A percentile compares a stretch with the other conserved stretches of the same genome.
phyloP scores from a whole-genome alignment of 768 basidiomycete species.

The Chalciporus chontae region DNA sequence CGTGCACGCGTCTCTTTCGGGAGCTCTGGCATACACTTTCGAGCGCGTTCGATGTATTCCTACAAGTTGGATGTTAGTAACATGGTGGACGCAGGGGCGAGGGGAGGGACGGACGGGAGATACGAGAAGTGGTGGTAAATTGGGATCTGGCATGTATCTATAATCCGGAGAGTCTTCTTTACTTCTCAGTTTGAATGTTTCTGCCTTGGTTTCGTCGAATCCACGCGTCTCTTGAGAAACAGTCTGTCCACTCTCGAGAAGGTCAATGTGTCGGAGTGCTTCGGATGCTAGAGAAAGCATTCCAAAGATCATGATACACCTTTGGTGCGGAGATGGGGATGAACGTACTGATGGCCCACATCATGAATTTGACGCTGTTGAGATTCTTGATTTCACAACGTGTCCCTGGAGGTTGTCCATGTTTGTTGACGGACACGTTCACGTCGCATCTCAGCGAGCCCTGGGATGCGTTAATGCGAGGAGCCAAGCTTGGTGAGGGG shows the following conservation, averaged over 20 bases:
- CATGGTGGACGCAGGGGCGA: background rate
- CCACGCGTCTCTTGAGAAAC: slow-evolving; percentile 88
- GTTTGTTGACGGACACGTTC: slow-evolving; percentile 84
- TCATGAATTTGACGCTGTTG: slow-evolving; percentile 84
- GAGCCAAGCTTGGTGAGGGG: background rate
- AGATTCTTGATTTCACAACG: slow-evolving; percentile 97
- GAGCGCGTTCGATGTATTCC: slow-evolving; percentile 58
- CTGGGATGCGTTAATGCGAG: slow-evolving; percentile 37
- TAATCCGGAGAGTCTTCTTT: slow-evolving; percentile 98
- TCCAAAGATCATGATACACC: too few relatives aligned
- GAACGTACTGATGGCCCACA: slow-evolving; percentile 74
- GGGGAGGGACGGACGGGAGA: slow-evolving; percentile 38
- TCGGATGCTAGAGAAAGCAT: slow-evolving; percentile 62
- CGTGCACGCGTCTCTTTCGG: slow-evolving; percentile 61
- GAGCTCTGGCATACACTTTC: slow-evolving; percentile 65
- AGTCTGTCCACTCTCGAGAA: slow-evolving; percentile 39
- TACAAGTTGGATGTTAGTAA: slow-evolving; percentile 26
- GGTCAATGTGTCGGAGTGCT: slow-evolving; percentile 69
- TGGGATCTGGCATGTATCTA: slow-evolving; percentile 97
- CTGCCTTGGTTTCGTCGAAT: slow-evolving; percentile 76
- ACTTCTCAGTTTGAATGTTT: slow-evolving; percentile 78
- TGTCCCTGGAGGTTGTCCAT: slow-evolving; percentile 63
- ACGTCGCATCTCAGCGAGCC: slow-evolving; percentile 95
- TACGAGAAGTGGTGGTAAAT: slow-evolving; percentile 71
- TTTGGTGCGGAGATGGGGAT: background rate